Evolutionary conservation across 257 asterid genomes (phyloP), one percentile per base, ranked within the genome.

Genomic region (Fraxinus excelsior): DNA sequence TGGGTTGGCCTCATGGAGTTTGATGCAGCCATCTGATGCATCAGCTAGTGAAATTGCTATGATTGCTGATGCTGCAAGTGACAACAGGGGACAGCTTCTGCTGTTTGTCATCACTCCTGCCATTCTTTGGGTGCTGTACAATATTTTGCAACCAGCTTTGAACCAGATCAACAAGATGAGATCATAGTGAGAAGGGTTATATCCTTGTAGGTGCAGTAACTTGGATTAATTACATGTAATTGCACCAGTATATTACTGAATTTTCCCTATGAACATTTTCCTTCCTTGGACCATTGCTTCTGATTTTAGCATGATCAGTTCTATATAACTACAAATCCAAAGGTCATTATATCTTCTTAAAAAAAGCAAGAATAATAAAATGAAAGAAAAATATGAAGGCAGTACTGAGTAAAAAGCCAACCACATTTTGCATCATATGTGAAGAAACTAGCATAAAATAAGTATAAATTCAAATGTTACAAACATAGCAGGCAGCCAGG

Each of bases 61-160:
- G 73, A 14, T 83, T 78, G 91, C 94, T 7, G 93, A 87, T 70
- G 95, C 94, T 14, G 87, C 86, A 21, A 74, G 51, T 49, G 98
- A 93, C 51, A 93, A 83, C 85, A 88, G 99, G 87, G 98, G 98
- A 7, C 88, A 81, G 80, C 96, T 95, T 7, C 67, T 95, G 87
- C 79, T 95, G 82, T 82, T 93, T 21, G 99, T 96, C 3, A 86
- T 93, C 40, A 37, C 97, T n/a, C 98, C 99, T 66, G 98, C 99
- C 16, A 83, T 96, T 51, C 77, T 62, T 10, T 96, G 98, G 98
- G 98, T 96, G 81, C 74, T 81, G 38, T 93, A 80, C 88, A 91
- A 93, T 69, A 91, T 96, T 14, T 84, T 96, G 80, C 98, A 89
- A 83, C 99, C 99, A 23, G 98, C 98, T 74, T 83, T 96, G 90